Evolutionary conservation across 1,284 basidiomycete genomes (phyloP).

Genomic region (Inonotus obliquus): DNA sequence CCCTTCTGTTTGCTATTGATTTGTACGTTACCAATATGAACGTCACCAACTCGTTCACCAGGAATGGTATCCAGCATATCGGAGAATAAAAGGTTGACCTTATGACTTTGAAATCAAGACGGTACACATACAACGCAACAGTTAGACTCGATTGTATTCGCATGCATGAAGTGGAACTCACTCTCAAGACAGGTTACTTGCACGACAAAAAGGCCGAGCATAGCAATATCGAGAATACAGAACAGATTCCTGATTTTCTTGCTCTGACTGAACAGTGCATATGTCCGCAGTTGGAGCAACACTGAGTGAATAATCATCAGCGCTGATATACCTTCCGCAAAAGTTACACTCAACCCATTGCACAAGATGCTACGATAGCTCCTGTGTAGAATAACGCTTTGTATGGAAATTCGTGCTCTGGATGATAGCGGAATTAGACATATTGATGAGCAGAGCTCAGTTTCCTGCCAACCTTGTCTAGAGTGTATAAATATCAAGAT

Average conservation of each 20-base stretch:
- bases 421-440: too few relatives aligned
- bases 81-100: neutral
- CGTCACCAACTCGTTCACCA: neutral
- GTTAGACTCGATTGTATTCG: too few relatives aligned
- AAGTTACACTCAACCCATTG: neutral
- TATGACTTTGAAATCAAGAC: neutral
- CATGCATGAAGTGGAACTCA: too few relatives aligned
- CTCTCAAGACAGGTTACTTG: neutral
- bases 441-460: too few relatives aligned
- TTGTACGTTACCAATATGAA: neutral
- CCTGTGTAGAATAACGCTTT: neutral
- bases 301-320: neutral
- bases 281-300: neutral
- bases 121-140: too few relatives aligned
- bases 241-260: neutral
- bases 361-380: neutral
- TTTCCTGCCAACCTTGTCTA: neutral
- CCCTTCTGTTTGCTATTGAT: neutral
- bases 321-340: too few relatives aligned
- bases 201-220: neutral
- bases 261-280: neutral
- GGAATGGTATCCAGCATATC: slow-evolving; percentile 1
- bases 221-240: neutral
- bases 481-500: too few relatives aligned
- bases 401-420: neutral